Evolutionary conservation across 257 asterid species (phyloP).

Genomic region (Plantago ovata): DNA sequence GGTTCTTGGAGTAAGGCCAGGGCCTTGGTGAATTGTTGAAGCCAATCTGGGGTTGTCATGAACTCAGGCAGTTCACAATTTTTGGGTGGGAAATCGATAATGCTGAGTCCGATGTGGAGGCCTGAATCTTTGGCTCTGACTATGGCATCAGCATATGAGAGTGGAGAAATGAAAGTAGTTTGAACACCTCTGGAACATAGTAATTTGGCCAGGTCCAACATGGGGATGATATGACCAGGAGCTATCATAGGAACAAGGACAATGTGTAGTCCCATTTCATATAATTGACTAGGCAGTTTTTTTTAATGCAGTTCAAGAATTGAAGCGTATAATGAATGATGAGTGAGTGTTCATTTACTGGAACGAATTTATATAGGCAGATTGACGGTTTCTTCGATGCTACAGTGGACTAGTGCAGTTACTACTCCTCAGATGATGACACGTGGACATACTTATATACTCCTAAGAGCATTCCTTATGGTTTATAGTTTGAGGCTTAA

Average conservation of each 20-base stretch:
- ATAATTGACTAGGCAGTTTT: too few relatives aligned
- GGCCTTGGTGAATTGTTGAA: slow-evolving; percentile 11
- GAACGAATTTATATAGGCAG: too few relatives aligned
- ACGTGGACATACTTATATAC: too few relatives aligned
- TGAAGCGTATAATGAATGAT: too few relatives aligned
- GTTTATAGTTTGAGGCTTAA: too few relatives aligned
- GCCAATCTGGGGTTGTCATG: slow-evolving; percentile 3
- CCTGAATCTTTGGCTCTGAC: slow-evolving; percentile 5
- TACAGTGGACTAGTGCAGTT: too few relatives aligned
- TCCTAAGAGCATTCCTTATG: too few relatives aligned
- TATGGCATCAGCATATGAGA: background rate
- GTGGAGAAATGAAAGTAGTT: slow-evolving; percentile 21
- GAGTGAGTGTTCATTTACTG: too few relatives aligned
- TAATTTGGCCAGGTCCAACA: slow-evolving; percentile 28
- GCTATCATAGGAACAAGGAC: background rate
- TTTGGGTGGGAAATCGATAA: slow-evolving; percentile 9
- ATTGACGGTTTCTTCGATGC: too few relatives aligned
- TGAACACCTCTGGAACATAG: slow-evolving; percentile 24
- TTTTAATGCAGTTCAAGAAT: too few relatives aligned
- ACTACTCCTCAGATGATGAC: too few relatives aligned
- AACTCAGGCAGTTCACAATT: slow-evolving; percentile 19
- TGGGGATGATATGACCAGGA: too few relatives aligned
- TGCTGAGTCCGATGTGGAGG: slow-evolving; percentile 2
- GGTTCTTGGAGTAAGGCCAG: slow-evolving; percentile 15
- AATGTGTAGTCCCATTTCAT: background rate